Evolutionary conservation across 176 grass and related monocot species (phyloP).

Genomic region (Secale cereale): DNA sequence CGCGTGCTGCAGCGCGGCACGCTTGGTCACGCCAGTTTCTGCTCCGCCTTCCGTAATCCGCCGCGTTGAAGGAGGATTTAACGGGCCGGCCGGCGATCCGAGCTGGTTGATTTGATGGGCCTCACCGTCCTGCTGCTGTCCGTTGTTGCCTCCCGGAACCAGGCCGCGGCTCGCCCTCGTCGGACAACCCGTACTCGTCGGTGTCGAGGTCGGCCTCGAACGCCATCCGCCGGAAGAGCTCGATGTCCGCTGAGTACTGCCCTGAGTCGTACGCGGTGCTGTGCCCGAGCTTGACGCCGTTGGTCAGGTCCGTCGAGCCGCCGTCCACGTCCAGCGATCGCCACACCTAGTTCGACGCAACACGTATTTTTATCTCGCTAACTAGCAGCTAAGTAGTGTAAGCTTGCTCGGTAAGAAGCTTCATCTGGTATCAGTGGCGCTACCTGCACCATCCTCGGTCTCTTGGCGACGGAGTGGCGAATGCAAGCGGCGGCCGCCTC

Average conservation of each 20-base stretch:
- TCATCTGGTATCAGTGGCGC: neutral
- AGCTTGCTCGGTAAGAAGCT: neutral
- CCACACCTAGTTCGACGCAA: slow-evolving; percentile 33
- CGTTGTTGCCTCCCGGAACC: neutral
- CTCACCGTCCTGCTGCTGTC: neutral
- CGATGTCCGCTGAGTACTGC: slow-evolving; percentile 57
- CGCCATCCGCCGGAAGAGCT: slow-evolving; percentile 58
- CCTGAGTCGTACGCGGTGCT: slow-evolving; percentile 62
- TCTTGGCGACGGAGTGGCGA: slow-evolving; percentile 67
- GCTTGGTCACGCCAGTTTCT: slow-evolving; percentile 1
- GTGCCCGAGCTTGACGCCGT: slow-evolving; percentile 63
- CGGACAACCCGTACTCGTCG: slow-evolving; percentile 25
- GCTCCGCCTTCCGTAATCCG: neutral
- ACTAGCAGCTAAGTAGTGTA: neutral
- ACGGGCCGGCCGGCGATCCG: neutral
- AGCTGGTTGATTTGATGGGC: neutral
- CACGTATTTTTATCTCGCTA: neutral
- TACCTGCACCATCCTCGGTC: slow-evolving; percentile 77
- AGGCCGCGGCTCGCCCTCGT: neutral
- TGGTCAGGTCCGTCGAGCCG: slow-evolving; percentile 49
- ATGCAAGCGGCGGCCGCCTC: slow-evolving; percentile 70
- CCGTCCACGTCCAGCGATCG: slow-evolving; percentile 55
- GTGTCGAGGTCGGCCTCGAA: slow-evolving; percentile 36
- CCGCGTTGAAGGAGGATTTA: neutral
- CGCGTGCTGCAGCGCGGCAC: neutral